Conservation (phyloP, 257 asterid genomes). For the Perilla frutescens region DNA sequence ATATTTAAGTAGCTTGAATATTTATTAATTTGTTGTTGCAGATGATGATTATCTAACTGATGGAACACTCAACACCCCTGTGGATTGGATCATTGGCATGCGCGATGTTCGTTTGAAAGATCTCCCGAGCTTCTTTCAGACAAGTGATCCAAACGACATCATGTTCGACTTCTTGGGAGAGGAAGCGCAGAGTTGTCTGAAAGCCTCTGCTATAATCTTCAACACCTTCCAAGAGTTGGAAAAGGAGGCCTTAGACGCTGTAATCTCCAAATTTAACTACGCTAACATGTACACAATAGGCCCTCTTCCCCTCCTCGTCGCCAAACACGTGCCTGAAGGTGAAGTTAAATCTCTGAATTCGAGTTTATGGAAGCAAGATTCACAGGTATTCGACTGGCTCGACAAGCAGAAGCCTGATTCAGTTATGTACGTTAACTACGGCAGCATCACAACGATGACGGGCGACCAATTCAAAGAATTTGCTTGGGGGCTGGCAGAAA, state of each 20-base stretch:
- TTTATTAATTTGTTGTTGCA: background rate
- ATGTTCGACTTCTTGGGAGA: conserved; percentile 57
- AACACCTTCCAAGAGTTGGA: conserved; percentile 59
- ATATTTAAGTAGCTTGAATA: too few species aligned
- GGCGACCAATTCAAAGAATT: conserved; percentile 50
- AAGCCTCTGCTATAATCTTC: conserved; percentile 54
- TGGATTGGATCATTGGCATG: conserved; percentile 65
- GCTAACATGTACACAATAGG: conserved; percentile 52
- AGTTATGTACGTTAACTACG: conserved; percentile 61
- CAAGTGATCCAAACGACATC: conserved; percentile 63
- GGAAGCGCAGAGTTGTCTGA: conserved; percentile 50
- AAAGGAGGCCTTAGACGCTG: conserved; percentile 42
- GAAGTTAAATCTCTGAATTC: conserved; percentile 44
- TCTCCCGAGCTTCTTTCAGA: conserved; percentile 56
- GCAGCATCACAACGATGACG: conserved; percentile 59
- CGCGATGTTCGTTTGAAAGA: conserved; percentile 49
- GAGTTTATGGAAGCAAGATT: conserved; percentile 53
- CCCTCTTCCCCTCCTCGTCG: conserved; percentile 53
- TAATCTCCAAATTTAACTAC: conserved; percentile 45
- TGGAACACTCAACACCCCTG: conserved; percentile 53
- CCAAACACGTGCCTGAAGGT: conserved; percentile 28
- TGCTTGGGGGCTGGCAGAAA: conserved; percentile 62
- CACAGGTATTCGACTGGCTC: conserved; percentile 51
- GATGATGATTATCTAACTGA: conserved; percentile 56
- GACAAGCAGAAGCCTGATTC: conserved; percentile 43